A percentile compares a stretch with the other conserved stretches of the same genome.
These are phyloP conservation scores for Linum trigynum DNA, from an alignment of 345 rosid genomes.

Conservation along the genomic window DNA sequence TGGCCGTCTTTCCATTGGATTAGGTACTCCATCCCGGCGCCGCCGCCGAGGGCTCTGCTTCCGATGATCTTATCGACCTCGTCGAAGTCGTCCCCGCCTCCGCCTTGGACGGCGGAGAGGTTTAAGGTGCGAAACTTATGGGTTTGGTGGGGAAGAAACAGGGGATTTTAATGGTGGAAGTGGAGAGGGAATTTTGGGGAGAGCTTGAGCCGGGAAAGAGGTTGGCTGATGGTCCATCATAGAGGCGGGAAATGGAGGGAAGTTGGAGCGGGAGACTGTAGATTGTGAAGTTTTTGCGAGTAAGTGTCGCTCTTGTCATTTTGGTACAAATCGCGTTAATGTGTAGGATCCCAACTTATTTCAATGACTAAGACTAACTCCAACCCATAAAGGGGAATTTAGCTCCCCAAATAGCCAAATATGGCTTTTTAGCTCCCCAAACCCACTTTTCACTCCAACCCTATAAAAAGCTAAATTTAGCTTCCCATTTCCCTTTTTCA, in stretches of 20 bases:
- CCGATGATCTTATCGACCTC: conserved; percentile 76
- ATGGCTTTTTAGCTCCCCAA: no score
- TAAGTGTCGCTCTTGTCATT: no score
- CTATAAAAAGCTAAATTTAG: no score
- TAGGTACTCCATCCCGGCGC: conserved; percentile 63
- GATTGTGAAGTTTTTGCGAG: no score
- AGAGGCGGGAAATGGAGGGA: conserved; percentile 2
- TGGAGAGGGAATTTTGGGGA: conserved; percentile 13
- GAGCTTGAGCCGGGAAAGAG: conserved; percentile 36
- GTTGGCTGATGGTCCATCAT: conserved; percentile 49
- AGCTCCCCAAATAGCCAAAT: no score
- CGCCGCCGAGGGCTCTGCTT: conserved; percentile 41
- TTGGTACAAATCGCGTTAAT: no score
- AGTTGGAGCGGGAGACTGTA: no score
- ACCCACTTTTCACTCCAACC: no score
- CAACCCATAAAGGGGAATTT: no score
- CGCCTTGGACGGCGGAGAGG: conserved; percentile 28
- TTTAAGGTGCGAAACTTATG: conserved; percentile 14
- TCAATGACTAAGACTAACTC: no score
- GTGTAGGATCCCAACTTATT: no score
- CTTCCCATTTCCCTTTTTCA: no score
- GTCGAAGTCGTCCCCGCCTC: conserved; percentile 49
- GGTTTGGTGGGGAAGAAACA: conserved; percentile 5
- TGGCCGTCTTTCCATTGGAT: conserved; percentile 92
- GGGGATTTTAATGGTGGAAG: conserved; percentile 16